Conservation (phyloP, 768 basidiomycete genomes). For the Tylopilus intermedius region DNA sequence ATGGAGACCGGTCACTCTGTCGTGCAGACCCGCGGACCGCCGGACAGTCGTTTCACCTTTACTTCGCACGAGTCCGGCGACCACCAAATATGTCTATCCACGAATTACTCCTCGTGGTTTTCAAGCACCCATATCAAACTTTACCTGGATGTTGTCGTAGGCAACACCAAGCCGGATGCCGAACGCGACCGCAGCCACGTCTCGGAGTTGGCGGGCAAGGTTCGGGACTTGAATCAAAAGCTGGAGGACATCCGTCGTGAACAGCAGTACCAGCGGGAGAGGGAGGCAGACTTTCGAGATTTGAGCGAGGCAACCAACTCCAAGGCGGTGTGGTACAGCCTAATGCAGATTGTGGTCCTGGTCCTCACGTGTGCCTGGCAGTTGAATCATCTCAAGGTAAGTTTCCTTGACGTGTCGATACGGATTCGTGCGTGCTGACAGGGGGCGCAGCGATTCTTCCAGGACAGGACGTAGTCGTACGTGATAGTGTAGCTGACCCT, state of each 20-base stretch:
- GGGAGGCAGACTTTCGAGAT: constrained; percentile 86
- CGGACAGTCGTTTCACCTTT: constrained; percentile 92
- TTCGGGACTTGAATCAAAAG: constrained; percentile 91
- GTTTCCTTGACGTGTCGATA: constrained; percentile 19
- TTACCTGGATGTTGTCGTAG: constrained; percentile 91
- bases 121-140: constrained; percentile 84
- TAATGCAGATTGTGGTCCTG: constrained; percentile 81
- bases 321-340: constrained; percentile 91
- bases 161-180: constrained; percentile 78
- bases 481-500: constrained; percentile 4
- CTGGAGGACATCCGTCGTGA: constrained; percentile 90
- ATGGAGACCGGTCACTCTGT: constrained; percentile 75
- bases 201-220: constrained; percentile 71
- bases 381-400: constrained; percentile 82
- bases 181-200: constrained; percentile 86
- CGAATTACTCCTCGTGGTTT: constrained; percentile 90
- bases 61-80: constrained; percentile 96
- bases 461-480: constrained; percentile 59
- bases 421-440: background rate
- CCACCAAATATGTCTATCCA: constrained; percentile 93
- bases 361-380: constrained; percentile 90
- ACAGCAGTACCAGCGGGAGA: constrained; percentile 96
- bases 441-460: constrained; percentile 68
- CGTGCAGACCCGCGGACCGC: constrained; percentile 85
- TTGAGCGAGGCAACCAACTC: constrained; percentile 87